Conservation (phyloP, 2,329 filamentous ascomycete genomes). For the Colletotrichum cordylinicola region DNA sequence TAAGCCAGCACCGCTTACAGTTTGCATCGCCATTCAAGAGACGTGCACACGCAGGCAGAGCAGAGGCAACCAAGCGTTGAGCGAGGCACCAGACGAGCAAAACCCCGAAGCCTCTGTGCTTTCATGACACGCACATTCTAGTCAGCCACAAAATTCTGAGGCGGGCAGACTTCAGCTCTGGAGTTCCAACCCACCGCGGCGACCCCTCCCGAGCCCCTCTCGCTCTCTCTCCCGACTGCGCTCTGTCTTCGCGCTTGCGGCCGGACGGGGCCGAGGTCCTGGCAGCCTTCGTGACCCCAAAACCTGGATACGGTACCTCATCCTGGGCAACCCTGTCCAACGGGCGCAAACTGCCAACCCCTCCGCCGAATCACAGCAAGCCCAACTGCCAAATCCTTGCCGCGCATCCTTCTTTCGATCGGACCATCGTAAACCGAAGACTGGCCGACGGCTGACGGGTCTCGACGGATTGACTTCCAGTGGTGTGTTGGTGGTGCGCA, state of each 20-base stretch:
- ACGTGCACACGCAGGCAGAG: background rate
- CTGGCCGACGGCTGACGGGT: background rate
- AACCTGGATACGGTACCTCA: slow-evolving; percentile 1
- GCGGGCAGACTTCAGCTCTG: background rate
- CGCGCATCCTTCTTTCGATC: slow-evolving; percentile 15
- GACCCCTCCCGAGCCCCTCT: background rate
- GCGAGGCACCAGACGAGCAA: background rate
- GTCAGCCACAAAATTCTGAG: background rate
- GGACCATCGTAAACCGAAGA: slow-evolving; percentile 5
- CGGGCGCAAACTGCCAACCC: slow-evolving; percentile 2
- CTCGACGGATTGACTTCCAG: background rate
- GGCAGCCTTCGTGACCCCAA: background rate
- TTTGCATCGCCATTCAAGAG: background rate
- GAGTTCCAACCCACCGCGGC: background rate
- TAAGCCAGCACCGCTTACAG: background rate
- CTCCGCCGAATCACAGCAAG: slow-evolving; percentile 10
- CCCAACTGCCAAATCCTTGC: slow-evolving; percentile 11
- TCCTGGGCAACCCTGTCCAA: background rate
- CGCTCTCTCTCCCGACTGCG: background rate
- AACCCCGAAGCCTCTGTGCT: background rate
- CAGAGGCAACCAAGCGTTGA: background rate
- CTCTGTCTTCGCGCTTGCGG: background rate
- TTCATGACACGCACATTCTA: background rate
- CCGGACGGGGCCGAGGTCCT: slow-evolving; percentile 6
- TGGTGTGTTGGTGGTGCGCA: background rate